These are phyloP conservation scores for Hibiscus syriacus DNA, from an alignment of 345 rosid genomes.

Conservation along the genomic window DNA sequence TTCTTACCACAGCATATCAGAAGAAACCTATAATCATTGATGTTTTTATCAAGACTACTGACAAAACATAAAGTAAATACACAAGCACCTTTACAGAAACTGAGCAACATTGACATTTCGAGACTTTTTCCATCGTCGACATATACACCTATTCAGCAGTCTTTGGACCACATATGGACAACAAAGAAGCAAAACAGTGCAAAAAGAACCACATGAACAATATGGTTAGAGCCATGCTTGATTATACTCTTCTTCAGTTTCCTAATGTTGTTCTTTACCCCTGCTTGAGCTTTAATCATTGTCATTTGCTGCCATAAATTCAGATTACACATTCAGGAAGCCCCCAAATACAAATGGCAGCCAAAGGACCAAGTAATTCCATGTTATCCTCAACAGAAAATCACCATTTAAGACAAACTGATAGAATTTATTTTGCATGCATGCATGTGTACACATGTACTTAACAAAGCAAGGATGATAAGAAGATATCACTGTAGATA, in stretches of 20 bases:
- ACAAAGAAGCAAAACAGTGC: conserved; percentile 62
- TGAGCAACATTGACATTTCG: neutral
- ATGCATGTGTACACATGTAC: neutral
- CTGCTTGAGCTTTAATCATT: conserved; percentile 79
- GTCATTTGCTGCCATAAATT: conserved; percentile 66
- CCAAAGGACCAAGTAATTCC: neutral
- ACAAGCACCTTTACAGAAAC: neutral
- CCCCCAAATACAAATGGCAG: neutral
- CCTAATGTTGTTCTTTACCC: conserved; percentile 89
- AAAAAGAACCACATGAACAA: conserved; percentile 77
- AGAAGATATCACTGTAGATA: neutral
- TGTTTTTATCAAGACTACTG: neutral
- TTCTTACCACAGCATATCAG: neutral
- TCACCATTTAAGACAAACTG: neutral
- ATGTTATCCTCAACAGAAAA: neutral
- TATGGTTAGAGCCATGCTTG: conserved; percentile 62
- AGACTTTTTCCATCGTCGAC: neutral
- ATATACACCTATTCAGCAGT: neutral
- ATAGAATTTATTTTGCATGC: neutral
- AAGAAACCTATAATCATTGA: neutral
- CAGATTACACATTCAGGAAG: neutral
- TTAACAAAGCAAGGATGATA: neutral
- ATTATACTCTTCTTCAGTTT: conserved; percentile 75
- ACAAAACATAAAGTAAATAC: neutral
- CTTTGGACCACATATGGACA: conserved; percentile 66